Percentiles rank a stretch among this genome's conserved stretches.
Conservation (phyloP, 2,329 filamentous ascomycete species). For the Aspergillus sp. region DNA sequence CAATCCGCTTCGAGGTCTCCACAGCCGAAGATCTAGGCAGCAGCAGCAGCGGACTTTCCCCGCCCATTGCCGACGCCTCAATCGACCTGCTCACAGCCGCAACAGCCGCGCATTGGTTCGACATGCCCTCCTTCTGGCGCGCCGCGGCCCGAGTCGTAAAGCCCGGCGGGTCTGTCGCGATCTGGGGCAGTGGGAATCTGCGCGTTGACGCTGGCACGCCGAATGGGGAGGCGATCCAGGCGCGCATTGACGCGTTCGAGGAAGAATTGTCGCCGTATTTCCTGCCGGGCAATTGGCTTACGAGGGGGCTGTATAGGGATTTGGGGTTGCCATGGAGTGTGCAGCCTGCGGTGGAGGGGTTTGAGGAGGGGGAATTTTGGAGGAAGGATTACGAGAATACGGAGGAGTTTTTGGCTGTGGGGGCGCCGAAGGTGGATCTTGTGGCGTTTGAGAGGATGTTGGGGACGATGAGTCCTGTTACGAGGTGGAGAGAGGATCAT, state of each 20-base stretch:
- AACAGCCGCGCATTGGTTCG: slow-evolving; percentile 13
- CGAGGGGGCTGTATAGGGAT: slow-evolving; percentile 41
- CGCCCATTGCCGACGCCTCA: background rate
- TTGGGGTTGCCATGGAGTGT: slow-evolving; percentile 54
- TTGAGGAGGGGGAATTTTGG: slow-evolving; percentile 23
- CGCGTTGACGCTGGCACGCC: slow-evolving; percentile 32
- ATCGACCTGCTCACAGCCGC: slow-evolving; percentile 5
- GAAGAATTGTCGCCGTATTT: slow-evolving; percentile 40
- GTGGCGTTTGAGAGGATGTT: slow-evolving; percentile 3
- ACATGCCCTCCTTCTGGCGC: slow-evolving; percentile 7
- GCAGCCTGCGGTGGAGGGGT: slow-evolving; percentile 29
- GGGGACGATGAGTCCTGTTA: slow-evolving; percentile 7
- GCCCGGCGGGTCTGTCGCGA: slow-evolving; percentile 5
- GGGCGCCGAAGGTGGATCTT: background rate
- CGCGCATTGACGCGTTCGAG: slow-evolving; percentile 40
- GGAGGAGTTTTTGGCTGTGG: background rate
- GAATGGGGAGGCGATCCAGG: slow-evolving; percentile 45
- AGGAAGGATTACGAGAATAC: background rate
- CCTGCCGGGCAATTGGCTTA: slow-evolving; percentile 45
- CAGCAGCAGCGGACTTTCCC: background rate
- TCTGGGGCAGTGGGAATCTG: slow-evolving; percentile 18
- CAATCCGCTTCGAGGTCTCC: slow-evolving; percentile 45
- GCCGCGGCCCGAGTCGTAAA: slow-evolving; percentile 4
- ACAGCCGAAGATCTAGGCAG: slow-evolving; percentile 41
- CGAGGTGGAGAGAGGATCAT: slow-evolving; percentile 9